Conservation (phyloP, 331 rosid species). For the Quercus lobata region DNA sequence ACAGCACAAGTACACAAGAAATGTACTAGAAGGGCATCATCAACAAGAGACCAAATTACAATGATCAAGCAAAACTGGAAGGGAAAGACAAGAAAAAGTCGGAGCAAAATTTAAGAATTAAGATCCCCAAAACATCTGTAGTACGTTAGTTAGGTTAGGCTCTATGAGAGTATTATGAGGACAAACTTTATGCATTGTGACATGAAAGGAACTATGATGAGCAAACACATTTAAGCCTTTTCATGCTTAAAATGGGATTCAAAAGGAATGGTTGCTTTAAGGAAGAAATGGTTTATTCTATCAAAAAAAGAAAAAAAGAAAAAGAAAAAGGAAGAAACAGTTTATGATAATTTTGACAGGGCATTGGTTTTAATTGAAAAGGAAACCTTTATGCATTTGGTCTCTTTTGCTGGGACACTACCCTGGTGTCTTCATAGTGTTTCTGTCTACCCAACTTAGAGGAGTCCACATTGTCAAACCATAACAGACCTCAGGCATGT, state of each 20-base stretch:
- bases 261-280: not conserved
- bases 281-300: too few species aligned
- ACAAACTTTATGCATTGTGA: too few species aligned
- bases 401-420: not conserved
- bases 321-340: not conserved
- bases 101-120: not conserved
- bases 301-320: too few species aligned
- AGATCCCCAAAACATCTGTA: not conserved
- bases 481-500: not conserved
- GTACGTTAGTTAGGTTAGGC: not conserved
- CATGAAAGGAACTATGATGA: too few species aligned
- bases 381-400: not conserved
- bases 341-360: not conserved
- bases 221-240: not conserved
- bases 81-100: too few species aligned
- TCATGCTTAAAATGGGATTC: not conserved
- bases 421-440: not conserved
- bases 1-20: too few species aligned
- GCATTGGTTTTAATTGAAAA: not conserved
- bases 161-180: not conserved
- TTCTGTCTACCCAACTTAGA: not conserved
- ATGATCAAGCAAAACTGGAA: too few species aligned
- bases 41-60: too few species aligned
- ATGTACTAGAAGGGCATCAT: too few species aligned
- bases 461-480: not conserved